Evolutionary conservation across 495 filamentous ascomycete species (phyloP).

Genomic region (Melanomma pulvis-pyrius): DNA sequence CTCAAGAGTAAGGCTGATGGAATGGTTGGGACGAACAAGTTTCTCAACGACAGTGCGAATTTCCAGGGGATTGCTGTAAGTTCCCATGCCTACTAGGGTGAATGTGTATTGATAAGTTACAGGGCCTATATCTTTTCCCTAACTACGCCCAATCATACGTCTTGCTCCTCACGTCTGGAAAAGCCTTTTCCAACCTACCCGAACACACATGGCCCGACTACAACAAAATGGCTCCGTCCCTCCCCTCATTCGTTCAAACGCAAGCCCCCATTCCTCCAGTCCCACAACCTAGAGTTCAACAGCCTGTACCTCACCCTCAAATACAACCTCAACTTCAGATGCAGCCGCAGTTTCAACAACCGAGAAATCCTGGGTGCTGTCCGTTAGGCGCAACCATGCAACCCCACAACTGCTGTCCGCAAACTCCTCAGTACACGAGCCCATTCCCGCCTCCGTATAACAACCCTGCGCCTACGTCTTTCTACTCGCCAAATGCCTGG

Average conservation of each 20-base stretch:
- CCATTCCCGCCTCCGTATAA: not conserved
- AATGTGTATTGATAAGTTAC: not conserved
- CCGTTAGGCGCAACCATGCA: not conserved
- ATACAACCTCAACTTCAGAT: conserved; percentile 14
- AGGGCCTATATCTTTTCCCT: conserved; percentile 38
- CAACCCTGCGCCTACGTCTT: not conserved
- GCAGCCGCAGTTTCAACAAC: not conserved
- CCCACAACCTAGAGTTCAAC: conserved; percentile 3
- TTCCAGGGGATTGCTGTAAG: conserved; percentile 29
- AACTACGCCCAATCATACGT: conserved; percentile 28
- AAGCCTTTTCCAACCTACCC: conserved; percentile 36
- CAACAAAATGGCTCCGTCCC: conserved; percentile 27
- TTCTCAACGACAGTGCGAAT: conserved; percentile 22
- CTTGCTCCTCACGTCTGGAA: conserved; percentile 28
- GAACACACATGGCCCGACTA: conserved; percentile 37
- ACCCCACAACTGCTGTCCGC: conserved; percentile 23
- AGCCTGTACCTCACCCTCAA: not conserved
- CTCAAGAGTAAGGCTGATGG: conserved; percentile 31
- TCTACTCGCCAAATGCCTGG: not conserved
- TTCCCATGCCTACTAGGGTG: not conserved
- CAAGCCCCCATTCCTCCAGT: conserved; percentile 12
- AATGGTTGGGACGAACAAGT: conserved; percentile 34
- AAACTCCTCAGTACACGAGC: not conserved
- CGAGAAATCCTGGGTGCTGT: conserved; percentile 7
- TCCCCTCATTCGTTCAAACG: conserved; percentile 19